Base-by-base conservation (phyloP, 2,329 filamentous ascomycete species). In the Biscogniauxia marginata region DNA sequence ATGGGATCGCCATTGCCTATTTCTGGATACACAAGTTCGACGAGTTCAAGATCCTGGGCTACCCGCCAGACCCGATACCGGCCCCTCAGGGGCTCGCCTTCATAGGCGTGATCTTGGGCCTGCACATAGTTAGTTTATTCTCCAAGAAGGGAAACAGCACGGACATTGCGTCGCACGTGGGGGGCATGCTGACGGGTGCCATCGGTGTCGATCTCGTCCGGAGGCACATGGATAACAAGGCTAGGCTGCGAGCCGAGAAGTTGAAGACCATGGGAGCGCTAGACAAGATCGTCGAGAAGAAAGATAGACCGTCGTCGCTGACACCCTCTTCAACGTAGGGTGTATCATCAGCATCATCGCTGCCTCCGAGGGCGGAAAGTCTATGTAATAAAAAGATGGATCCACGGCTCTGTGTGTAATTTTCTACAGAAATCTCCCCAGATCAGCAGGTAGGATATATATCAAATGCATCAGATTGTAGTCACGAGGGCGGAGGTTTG, bases 1-100 rank as follows among this genome's bases (percentile, higher is more conserved):
- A 84, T 60, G 88, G 87, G 20, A 66, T 90, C 20, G 68, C 82
- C 7, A 80, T 79, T 1, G 84, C 85, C 1, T 88, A 84, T 70
- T 83, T 87, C 63, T 84, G 82, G 78, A 71, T 82, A 60, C 79
- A 86, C 66, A 73, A 77, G 52, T 75, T 76, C 55, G 82, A 86
- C 45, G 77, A 79, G 39, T 83, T 87, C 72, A 80, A 77, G 67
- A 69, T 87, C 52, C 72, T 86, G 23, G 82, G 80, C 7, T 74
- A 84, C 58, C 84, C 84, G 11, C 77, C 81, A n/a, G 78, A 82
- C 25, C 76, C 76, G 9, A 74, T 74, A 65, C 72, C 72, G 24
- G 83, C 79, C 22, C 76, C 85, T 8, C 78, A 83, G 54, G 81
- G 82, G 0, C 73, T 85, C 11, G 76, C 77, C 1, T 79, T 85